phyloP scores from a whole-genome alignment of 805 yeast genomes.

The Scheffersomyces spartinae region DNA sequence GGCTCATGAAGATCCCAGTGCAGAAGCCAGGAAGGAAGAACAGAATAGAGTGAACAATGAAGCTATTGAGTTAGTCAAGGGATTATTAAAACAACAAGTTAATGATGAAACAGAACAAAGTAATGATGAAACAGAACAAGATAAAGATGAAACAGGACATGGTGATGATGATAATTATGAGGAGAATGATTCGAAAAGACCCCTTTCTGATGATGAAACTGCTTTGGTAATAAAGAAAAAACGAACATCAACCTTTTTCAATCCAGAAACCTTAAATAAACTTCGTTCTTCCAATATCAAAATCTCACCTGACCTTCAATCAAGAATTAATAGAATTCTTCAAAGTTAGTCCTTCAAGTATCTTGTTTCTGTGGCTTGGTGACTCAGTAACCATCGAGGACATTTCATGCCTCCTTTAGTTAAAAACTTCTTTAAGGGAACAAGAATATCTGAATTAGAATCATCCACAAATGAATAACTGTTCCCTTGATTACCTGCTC shows the following conservation, averaged over 20 bases:
- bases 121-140: background rate
- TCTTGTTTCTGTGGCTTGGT: constrained; percentile 6
- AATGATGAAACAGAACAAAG: background rate
- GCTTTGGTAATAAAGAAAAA: too few species aligned
- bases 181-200: too few species aligned
- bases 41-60: constrained; percentile 38
- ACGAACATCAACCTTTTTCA: too few species aligned
- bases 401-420: constrained; percentile 15
- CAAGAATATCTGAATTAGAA: constrained; percentile 40
- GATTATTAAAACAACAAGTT: constrained; percentile 15
- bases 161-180: too few species aligned
- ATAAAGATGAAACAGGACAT: too few species aligned
- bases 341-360: constrained; percentile 7
- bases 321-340: too few species aligned
- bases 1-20: constrained; percentile 88
- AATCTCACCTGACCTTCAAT: too few species aligned
- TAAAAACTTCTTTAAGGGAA: constrained; percentile 39
- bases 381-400: constrained; percentile 10
- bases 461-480: constrained; percentile 63
- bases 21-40: constrained; percentile 41
- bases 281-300: too few species aligned
- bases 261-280: too few species aligned
- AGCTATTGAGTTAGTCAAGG: constrained; percentile 43
- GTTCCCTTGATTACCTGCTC: constrained; percentile 78
- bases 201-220: too few species aligned